These are phyloP conservation scores for Pyrrhoderma noxium DNA, from an alignment of 1,284 basidiomycete genomes.

Conservation along the genomic window DNA sequence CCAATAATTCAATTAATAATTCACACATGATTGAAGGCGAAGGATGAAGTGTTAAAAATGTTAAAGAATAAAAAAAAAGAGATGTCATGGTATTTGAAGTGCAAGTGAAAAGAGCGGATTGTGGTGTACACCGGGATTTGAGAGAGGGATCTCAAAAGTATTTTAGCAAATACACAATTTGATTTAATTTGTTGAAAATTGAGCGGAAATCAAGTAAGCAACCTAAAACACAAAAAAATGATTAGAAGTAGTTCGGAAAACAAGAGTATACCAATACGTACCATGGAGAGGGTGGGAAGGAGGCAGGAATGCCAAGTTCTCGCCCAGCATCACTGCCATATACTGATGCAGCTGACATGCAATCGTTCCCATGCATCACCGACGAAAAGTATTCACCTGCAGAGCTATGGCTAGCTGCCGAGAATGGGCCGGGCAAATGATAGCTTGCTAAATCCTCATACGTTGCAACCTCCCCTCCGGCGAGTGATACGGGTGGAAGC, in stretches of 20 bases:
- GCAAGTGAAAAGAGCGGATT: no score
- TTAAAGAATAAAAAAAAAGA: background rate
- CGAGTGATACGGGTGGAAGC: slow-evolving; percentile 17
- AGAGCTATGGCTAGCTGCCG: slow-evolving; percentile 5
- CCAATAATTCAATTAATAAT: slow-evolving; percentile 11
- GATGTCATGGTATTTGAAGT: no score
- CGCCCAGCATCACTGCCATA: slow-evolving; percentile 9
- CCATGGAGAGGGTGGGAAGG: slow-evolving; percentile 14
- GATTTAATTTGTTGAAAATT: no score
- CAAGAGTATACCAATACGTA: background rate
- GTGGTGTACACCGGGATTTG: no score
- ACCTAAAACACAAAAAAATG: background rate
- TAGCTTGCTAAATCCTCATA: slow-evolving; percentile 15
- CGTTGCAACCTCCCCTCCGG: slow-evolving; percentile 12
- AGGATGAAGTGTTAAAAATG: background rate
- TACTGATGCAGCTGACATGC: slow-evolving; percentile 4
- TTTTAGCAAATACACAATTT: no score
- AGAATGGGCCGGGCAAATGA: slow-evolving; percentile 9
- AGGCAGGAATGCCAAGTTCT: background rate
- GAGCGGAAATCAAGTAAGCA: no score
- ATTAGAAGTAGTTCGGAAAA: background rate
- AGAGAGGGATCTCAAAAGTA: no score
- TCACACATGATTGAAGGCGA: slow-evolving; percentile 5
- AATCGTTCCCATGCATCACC: slow-evolving; percentile 9
- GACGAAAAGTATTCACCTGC: slow-evolving; percentile 11